Base-by-base conservation (phyloP, 345 rosid genomes). In the Stellera chamaejasme region DNA sequence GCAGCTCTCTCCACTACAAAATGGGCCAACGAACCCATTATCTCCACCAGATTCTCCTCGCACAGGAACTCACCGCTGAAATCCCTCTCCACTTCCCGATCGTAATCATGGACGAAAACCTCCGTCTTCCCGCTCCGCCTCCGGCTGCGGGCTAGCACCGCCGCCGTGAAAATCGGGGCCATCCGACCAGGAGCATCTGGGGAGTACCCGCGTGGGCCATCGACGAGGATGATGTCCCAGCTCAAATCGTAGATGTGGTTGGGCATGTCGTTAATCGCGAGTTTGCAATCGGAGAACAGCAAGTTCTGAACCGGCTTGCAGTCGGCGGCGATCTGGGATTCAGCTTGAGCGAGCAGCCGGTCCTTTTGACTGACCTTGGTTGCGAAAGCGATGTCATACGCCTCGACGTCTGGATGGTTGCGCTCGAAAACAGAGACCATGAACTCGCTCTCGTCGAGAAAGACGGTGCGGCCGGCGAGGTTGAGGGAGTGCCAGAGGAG, bases 271-370 rank as follows among this genome's bases (percentile, higher is more conserved):
- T 90, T 90, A 36, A 90, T 74, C 7, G 75, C 97, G 1, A 90
- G 65, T 27, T 67, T 73, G 71, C 97, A 90, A 25, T 90, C 95
- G 0, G 97, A 89, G 76, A 81, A 89, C 26, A 89, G 50, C 2
- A 89, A 77, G 59, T 89, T 85, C 75, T 85, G 97, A 15, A 86
- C 84, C 5, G 97, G 97, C 56, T 78, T 54, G 62, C 97, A 90
- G 42, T 90, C 95, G 27, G 54, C 64, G 19, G 47, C 12, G 32
- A 61, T 66, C 57, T 61, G 81, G 13, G 66, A 62, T 58, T 55
- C 77, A 0, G 82, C 74, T 6, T 55, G 57, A 5, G 61, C 16
- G 5, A 90, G 55, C 50, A 82, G 77, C 28, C 61, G 54, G 2
- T 42, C 3, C 69, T 69, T 75, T 50, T 90, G 80, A 54, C 73